Percentiles rank a stretch among this genome's conserved stretches.
Conservation (phyloP, 352 stramenopile genomes). For the Pythium grandisporangium region DNA sequence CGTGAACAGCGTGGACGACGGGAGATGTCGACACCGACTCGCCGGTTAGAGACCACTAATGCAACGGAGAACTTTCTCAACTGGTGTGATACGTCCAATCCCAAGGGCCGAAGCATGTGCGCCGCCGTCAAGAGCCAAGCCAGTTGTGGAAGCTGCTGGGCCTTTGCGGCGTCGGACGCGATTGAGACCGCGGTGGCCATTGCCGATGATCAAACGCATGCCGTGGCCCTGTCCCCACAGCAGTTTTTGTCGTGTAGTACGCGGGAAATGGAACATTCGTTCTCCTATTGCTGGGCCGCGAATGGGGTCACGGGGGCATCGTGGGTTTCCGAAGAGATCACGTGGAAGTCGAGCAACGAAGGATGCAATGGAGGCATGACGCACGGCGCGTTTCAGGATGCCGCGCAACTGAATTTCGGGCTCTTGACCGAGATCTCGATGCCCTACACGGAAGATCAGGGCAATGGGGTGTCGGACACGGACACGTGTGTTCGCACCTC, state of each 20-base stretch:
- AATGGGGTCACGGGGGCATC: conserved; percentile 25
- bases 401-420: conserved; percentile 43
- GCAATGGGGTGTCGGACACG: conserved; percentile 13
- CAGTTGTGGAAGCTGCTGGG: conserved; percentile 78
- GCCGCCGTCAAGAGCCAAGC: conserved; percentile 74
- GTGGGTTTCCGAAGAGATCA: conserved; percentile 55
- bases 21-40: conserved; percentile 11
- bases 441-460: conserved; percentile 48
- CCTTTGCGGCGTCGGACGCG: conserved; percentile 62
- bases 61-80: conserved; percentile 30
- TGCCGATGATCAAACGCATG: conserved; percentile 38
- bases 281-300: conserved; percentile 67
- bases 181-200: conserved; percentile 74
- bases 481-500: conserved; percentile 22
- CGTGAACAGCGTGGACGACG: conserved; percentile 27
- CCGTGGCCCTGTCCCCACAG: conserved; percentile 65
- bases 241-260: conserved; percentile 69
- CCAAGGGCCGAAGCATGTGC: conserved; percentile 52
- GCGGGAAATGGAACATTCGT: conserved; percentile 52
- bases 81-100: conserved; percentile 65
- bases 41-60: too few species aligned
- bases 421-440: conserved; percentile 62
- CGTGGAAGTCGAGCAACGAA: conserved; percentile 69
- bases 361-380: conserved; percentile 80
- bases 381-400: conserved; percentile 69